phyloP scores from a whole-genome alignment of 2,329 filamentous ascomycete species.

The Cyclaneusma minus region DNA sequence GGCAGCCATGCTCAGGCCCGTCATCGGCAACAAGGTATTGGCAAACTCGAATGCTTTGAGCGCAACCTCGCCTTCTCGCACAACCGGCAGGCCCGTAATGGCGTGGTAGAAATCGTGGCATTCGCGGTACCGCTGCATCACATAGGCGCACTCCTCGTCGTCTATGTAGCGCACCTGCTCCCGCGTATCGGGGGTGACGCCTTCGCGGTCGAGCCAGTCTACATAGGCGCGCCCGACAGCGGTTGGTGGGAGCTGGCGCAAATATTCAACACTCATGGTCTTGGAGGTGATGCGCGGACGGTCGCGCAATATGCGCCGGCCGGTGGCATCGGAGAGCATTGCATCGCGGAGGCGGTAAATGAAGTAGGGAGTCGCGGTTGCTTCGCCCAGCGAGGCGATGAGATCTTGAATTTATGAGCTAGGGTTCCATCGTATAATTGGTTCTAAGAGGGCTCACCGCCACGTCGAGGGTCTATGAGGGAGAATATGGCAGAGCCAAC shows the following conservation, averaged over 20 bases:
- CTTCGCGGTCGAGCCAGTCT: conserved; percentile 84
- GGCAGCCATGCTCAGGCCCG: conserved; percentile 69
- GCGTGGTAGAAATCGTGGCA: conserved; percentile 98
- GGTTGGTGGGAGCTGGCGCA: conserved; percentile 57
- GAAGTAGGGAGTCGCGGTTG: conserved; percentile 89
- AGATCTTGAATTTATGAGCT: conserved; percentile 45
- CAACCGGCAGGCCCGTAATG: conserved; percentile 74
- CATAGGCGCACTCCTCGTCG: conserved; percentile 89
- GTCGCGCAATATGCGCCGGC: conserved; percentile 79
- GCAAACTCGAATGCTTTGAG: conserved; percentile 96
- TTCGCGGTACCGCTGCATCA: conserved; percentile 95
- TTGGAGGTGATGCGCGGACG: conserved; percentile 74
- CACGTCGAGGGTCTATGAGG: conserved; percentile 62
- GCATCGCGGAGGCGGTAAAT: conserved; percentile 79
- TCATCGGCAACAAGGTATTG: conserved; percentile 92
- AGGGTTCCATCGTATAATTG: conserved; percentile 2
- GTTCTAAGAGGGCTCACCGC: conserved; percentile 33
- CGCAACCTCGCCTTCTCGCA: conserved; percentile 94
- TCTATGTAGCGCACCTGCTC: conserved; percentile 77
- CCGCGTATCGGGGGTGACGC: conserved; percentile 83
- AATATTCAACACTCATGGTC: conserved; percentile 44
- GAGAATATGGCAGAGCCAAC: conserved; percentile 47
- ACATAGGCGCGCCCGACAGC: conserved; percentile 73
- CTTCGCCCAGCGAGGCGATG: conserved; percentile 86
- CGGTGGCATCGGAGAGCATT: conserved; percentile 75